Base-by-base conservation (phyloP, 208 protist genomes). In the Leishmania martiniquensis region DNA sequence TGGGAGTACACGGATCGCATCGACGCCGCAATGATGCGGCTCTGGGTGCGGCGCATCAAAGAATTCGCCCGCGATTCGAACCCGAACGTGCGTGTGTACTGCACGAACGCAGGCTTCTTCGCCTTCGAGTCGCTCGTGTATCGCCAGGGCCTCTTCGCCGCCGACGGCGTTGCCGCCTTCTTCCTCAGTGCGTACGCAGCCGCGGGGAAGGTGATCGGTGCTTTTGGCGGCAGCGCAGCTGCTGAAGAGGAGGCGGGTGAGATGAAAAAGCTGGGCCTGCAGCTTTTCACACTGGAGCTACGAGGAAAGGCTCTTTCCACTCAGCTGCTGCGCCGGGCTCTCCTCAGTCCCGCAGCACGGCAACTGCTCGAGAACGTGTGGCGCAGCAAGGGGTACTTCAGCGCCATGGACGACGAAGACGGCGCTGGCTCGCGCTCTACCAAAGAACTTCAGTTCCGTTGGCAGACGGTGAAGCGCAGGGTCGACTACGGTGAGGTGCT, bases 381-480 rank as follows among this genome's bases (percentile, higher is more conserved):
- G 87, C 80, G 87, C n/a, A 90, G 87, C 76, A 90, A 90, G 59
- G 87, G 87, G n/a, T 90, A 85, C 76, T 88, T 90, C 62, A 65
- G 32, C 32, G 87, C 81, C 37, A 45, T 82, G 7, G 87, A 90
- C 55, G 84, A 88, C 55, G 69, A 83, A 4, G 67, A 49, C 62
- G 51, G 44, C 63, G 75, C n/a, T 47, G n/a, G 72, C n/a, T 25
- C 52, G 22, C 7, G 10, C 13, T 42, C 57, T 9, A 6, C 44
- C 17, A 44, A 44, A 20, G 37, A 47, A 22, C 22, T 49, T 47
- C 84, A 88, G 73, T 90, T 90, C 37, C 80, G 84, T 34, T 90
- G 87, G 87, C 83, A 90, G 59, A 76, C 87, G 17, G 84, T 85
- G 13, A 57, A 57, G 9, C 55, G 55, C 34, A 76, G 49, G n/a